Evolutionary conservation across 2,329 filamentous ascomycete genomes (phyloP).

Genomic region (Emydomyces testavorans): DNA sequence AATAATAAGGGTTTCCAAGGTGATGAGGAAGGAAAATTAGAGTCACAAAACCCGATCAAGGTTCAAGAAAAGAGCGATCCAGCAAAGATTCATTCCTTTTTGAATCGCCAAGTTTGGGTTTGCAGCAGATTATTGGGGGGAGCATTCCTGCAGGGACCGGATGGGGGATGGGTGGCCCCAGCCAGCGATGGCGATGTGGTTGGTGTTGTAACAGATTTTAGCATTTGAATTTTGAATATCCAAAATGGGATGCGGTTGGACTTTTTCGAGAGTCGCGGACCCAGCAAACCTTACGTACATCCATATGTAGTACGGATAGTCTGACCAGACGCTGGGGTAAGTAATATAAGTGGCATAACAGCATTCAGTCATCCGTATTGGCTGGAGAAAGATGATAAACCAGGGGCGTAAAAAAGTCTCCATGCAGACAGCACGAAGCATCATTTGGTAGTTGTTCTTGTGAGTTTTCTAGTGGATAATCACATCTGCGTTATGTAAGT

Average conservation of each 20-base stretch:
- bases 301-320: no score
- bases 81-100: not conserved
- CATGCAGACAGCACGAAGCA: no score
- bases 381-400: no score
- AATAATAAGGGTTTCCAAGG: conserved; percentile 2
- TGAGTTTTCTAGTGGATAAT: no score
- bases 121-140: conserved; percentile 3
- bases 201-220: conserved; percentile 1
- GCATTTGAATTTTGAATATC: not conserved
- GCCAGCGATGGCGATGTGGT: not conserved
- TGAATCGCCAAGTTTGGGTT: conserved; percentile 1
- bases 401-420: no score
- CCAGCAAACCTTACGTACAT: no score
- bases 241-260: not conserved
- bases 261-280: no score
- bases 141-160: conserved; percentile 7
- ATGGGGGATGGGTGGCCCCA: not conserved
- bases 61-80: not conserved
- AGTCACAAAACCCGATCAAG: not conserved
- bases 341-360: no score
- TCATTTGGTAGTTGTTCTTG: no score
- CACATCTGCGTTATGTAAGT: no score
- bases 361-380: no score
- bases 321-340: no score
- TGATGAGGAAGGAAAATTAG: not conserved